Evolutionary conservation across 495 filamentous ascomycete genomes (phyloP).

Genomic region (Podospora anserina): DNA sequence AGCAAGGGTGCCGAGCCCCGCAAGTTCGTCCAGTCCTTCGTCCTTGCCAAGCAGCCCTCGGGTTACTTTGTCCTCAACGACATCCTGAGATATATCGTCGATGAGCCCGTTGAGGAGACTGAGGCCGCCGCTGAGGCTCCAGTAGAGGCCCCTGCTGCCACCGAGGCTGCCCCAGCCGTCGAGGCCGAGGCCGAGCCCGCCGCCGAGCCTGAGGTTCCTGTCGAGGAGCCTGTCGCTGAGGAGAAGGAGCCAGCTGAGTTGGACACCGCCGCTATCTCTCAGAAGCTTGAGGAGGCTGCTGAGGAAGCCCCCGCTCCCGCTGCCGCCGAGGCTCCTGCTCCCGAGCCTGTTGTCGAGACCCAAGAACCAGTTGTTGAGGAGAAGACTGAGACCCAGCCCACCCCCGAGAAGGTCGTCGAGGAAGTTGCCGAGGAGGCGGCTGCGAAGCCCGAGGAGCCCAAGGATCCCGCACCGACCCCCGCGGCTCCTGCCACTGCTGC

Average conservation of each 20-base stretch:
- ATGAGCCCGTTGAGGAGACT: constrained; percentile 63
- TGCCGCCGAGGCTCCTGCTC: constrained; percentile 42
- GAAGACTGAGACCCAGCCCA: constrained; percentile 35
- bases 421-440: constrained; percentile 48
- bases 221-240: constrained; percentile 40
- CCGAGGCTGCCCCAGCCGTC: constrained; percentile 42
- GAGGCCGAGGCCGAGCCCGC: constrained; percentile 43
- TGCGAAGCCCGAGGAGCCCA: constrained; percentile 55
- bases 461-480: constrained; percentile 59
- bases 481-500: constrained; percentile 43
- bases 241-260: constrained; percentile 46
- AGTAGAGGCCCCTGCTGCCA: constrained; percentile 34
- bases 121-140: constrained; percentile 36
- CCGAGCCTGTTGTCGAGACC: constrained; percentile 49
- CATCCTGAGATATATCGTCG: constrained; percentile 88
- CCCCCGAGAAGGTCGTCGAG: constrained; percentile 39
- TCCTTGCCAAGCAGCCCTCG: constrained; percentile 91
- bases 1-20: constrained; percentile 85
- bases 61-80: constrained; percentile 99
- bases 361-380: constrained; percentile 48
- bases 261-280: constrained; percentile 31
- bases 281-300: constrained; percentile 15
- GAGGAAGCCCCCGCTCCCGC: constrained; percentile 44
- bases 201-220: constrained; percentile 12
- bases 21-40: constrained; percentile 98